Conservation (phyloP, 176 grass and related monocot species). For the Eremochloa ophiuroides region DNA sequence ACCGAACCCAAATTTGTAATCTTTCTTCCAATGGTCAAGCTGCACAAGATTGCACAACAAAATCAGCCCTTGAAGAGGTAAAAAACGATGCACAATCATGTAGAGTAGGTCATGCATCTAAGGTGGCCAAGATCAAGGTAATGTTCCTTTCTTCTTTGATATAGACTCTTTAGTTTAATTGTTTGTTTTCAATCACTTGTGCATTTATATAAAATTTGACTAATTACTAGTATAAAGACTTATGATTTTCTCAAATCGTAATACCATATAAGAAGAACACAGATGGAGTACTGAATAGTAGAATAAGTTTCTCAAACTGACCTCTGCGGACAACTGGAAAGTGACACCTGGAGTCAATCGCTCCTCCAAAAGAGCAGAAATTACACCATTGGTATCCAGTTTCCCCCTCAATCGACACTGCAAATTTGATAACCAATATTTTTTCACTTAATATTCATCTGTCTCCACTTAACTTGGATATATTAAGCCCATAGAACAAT, state of each 20-base stretch:
- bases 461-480: neutral
- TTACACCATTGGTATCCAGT: constrained; percentile 52
- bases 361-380: constrained; percentile 74
- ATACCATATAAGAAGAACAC: neutral
- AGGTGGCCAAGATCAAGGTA: neutral
- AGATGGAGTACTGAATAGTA: neutral
- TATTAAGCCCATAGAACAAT: neutral
- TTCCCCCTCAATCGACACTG: constrained; percentile 74
- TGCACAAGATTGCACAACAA: constrained; percentile 34
- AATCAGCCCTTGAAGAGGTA: neutral
- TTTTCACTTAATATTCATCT: neutral
- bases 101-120: neutral
- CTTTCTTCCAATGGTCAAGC: constrained; percentile 80
- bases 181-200: neutral
- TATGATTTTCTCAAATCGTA: neutral
- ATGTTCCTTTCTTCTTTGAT: neutral
- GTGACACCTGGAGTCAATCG: constrained; percentile 26
- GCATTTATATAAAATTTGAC: neutral
- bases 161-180: no score
- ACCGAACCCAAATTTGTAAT: constrained; percentile 83
- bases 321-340: constrained; percentile 79
- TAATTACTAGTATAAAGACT: neutral
- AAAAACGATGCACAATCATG: neutral
- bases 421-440: constrained; percentile 27
- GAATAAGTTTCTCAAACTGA: constrained; percentile 24